Percentiles rank a stretch among this genome's conserved stretches.
phyloP scores from a whole-genome alignment of 192 early-diverging fungal species.

The Funneliformis geosporum region DNA sequence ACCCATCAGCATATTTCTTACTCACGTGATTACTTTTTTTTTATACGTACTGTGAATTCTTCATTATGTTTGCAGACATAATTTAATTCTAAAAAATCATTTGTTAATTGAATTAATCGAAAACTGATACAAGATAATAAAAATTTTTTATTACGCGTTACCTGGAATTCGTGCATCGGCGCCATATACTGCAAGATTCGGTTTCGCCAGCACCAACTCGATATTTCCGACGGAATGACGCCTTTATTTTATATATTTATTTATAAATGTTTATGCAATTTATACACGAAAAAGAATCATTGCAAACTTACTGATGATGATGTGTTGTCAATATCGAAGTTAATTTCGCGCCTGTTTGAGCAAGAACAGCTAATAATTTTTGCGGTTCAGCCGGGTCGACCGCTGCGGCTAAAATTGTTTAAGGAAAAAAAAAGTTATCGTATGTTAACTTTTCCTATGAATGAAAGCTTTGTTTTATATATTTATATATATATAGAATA shows the following conservation, averaged over 20 bases:
- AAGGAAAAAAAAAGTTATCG: not conserved
- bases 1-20: not conserved
- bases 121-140: not conserved
- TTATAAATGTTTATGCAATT: no score
- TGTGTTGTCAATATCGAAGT: conserved; percentile 78
- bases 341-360: conserved; percentile 60
- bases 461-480: not conserved
- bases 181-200: conserved; percentile 76
- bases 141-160: not conserved
- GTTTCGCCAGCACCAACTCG: conserved; percentile 57
- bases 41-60: conserved; percentile 53
- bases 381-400: conserved; percentile 85
- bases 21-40: not conserved
- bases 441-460: not conserved
- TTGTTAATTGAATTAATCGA: not conserved
- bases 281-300: not conserved
- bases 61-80: conserved; percentile 71
- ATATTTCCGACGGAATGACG: conserved; percentile 79
- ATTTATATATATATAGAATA: not conserved
- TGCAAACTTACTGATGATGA: conserved; percentile 74
- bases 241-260: not conserved
- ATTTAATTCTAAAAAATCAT: conserved; percentile 54
- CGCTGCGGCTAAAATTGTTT: conserved; percentile 50
- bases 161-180: conserved; percentile 84
- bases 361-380: conserved; percentile 64